Evolutionary conservation across 75 land plant species (phyloP), one percentile per base, ranked within the genome.

Genomic region (Selaginella moellendorffii): DNA sequence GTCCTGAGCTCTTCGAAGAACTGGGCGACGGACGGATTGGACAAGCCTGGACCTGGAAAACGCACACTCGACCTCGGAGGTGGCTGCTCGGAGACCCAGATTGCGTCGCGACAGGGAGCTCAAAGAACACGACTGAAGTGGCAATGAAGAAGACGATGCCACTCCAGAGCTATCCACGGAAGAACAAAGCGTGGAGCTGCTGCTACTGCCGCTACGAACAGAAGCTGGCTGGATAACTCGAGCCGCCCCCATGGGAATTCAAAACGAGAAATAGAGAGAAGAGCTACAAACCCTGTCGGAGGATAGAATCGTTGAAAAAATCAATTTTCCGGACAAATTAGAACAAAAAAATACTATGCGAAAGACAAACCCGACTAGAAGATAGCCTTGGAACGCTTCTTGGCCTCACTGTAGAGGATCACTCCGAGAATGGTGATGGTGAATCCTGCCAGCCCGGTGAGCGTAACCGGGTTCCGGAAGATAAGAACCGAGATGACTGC

Each of bases 331-430:
- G n/a, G n/a, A n/a, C n/a, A n/a, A n/a, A n/a, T n/a, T n/a, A n/a
- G n/a, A n/a, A n/a, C n/a, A n/a, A n/a, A n/a, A n/a, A n/a, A n/a
- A n/a, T n/a, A n/a, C n/a, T n/a, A n/a, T n/a, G n/a, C n/a, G n/a
- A n/a, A n/a, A n/a, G n/a, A n/a, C n/a, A n/a, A n/a, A n/a, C n/a
- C n/a, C n/a, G n/a, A n/a, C n/a, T n/a, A n/a, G n/a, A n/a, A n/a
- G n/a, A n/a, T n/a, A n/a, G n/a, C n/a, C 63, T 64, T 74, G 73
- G 60, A 73, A 1, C 86, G 71, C 63, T 81, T 76, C 69, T 87
- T 87, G 2, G 89, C 80, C 72, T 87, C 88, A 65, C 91, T 87
- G 69, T 87, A 87, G 8, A 87, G 89, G 26, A 87, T 64, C 1
- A 87, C 91, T 18, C 91, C 91, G 29, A 82, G 24, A 2, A 85